Conservation (phyloP, 1,284 basidiomycete genomes). For the Cutaneotrichosporon daszewskae region DNA sequence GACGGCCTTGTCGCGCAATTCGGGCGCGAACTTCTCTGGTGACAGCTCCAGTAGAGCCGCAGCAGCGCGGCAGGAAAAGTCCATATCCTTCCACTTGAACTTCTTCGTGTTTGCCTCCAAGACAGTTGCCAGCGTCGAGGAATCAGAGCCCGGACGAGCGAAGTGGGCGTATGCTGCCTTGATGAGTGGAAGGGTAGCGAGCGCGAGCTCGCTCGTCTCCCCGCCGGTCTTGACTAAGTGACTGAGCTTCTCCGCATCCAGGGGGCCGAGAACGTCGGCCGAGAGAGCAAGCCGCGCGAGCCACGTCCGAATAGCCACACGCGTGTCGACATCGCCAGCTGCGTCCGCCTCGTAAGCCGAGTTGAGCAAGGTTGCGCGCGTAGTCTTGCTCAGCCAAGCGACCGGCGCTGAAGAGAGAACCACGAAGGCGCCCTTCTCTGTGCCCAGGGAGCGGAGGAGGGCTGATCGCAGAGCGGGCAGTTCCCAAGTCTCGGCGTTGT, state of each 20-base stretch:
- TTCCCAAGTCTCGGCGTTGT: slow-evolving; percentile 17
- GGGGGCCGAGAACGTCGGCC: slow-evolving; percentile 14
- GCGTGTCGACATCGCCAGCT: not conserved
- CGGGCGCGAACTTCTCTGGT: too few species aligned
- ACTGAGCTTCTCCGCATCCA: slow-evolving; percentile 12
- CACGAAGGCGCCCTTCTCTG: slow-evolving; percentile 5
- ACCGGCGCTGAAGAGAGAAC: slow-evolving; percentile 14
- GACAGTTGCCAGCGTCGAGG: too few species aligned
- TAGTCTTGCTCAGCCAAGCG: slow-evolving; percentile 12
- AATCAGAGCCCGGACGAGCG: not conserved
- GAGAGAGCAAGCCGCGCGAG: slow-evolving; percentile 13
- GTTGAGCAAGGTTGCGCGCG: slow-evolving; percentile 12
- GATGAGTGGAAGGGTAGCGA: slow-evolving; percentile 7
- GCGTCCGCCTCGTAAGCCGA: slow-evolving; percentile 15
- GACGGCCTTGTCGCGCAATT: slow-evolving; percentile 1
- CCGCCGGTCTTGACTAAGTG: slow-evolving; percentile 7
- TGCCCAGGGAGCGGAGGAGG: slow-evolving; percentile 10
- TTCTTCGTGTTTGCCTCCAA: too few species aligned
- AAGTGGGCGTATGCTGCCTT: slow-evolving; percentile 2
- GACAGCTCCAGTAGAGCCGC: slow-evolving; percentile 5
- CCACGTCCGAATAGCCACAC: slow-evolving; percentile 12
- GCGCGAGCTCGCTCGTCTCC: not conserved
- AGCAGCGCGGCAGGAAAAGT: slow-evolving; percentile 5
- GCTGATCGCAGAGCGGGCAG: slow-evolving; percentile 9
- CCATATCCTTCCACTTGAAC: slow-evolving; percentile 3